These are phyloP conservation scores for Oxytropis ochrocephala DNA, from an alignment of 306 rosid species.

Conservation along the genomic window DNA sequence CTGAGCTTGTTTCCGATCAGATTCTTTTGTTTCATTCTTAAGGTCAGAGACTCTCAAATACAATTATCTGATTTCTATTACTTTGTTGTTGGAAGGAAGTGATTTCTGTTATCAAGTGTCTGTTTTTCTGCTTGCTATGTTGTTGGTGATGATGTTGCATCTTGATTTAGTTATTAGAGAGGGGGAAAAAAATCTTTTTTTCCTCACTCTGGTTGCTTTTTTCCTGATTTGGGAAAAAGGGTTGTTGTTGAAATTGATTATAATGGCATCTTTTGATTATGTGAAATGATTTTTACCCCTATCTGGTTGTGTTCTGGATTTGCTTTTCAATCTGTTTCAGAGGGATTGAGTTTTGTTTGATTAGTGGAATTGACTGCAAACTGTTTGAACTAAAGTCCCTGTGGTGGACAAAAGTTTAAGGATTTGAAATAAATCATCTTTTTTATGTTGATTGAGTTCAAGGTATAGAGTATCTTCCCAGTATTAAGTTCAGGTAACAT, in stretches of 20 bases:
- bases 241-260: neutral
- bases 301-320: neutral
- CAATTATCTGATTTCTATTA: slow-evolving; percentile 4
- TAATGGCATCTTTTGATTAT: neutral
- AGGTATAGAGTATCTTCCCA: neutral
- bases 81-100: neutral
- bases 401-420: neutral
- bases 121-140: neutral
- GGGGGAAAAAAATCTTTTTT: neutral
- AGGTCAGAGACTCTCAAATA: slow-evolving; percentile 24
- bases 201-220: neutral
- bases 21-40: neutral
- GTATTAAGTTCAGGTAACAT: neutral
- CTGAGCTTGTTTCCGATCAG: slow-evolving; percentile 14
- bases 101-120: neutral
- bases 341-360: neutral
- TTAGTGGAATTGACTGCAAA: neutral
- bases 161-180: neutral
- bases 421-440: neutral
- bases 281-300: neutral
- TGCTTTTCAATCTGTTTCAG: slow-evolving; percentile 2
- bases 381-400: neutral
- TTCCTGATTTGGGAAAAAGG: neutral
- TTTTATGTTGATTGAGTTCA: neutral
- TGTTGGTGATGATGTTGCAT: slow-evolving; percentile 9